Conservation (phyloP, 805 yeast species). For the Zygosaccharomyces lentus region DNA sequence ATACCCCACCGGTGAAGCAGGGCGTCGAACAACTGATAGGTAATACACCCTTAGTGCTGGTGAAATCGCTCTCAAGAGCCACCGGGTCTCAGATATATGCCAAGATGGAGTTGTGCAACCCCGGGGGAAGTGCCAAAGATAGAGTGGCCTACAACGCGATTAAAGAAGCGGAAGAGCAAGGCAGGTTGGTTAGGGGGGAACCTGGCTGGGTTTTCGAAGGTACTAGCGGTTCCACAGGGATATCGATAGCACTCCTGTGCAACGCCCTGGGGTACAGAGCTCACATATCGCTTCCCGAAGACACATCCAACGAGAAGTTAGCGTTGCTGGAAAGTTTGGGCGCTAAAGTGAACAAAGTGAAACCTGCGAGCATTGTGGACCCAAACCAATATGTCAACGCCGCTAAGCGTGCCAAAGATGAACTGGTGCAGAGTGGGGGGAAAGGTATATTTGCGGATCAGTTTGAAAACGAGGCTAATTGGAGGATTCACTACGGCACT, state of each 20-base stretch:
- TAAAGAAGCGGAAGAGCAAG: conserved; percentile 56
- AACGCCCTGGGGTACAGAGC: conserved; percentile 84
- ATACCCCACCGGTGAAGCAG: conserved; percentile 34
- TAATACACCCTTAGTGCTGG: conserved; percentile 76
- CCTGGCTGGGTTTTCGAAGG: conserved; percentile 75
- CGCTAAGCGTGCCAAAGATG: conserved; percentile 65
- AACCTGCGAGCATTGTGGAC: conserved; percentile 94
- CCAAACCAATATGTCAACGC: conserved; percentile 88
- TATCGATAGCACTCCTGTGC: conserved; percentile 86
- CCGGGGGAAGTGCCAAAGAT: conserved; percentile 96
- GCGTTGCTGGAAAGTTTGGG: conserved; percentile 69
- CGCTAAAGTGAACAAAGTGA: conserved; percentile 77
- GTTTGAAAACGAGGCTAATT: conserved; percentile 87
- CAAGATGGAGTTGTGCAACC: conserved; percentile 78
- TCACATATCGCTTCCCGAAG: conserved; percentile 93
- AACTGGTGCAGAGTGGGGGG: conserved; percentile 35
- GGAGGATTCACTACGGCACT: conserved; percentile 74
- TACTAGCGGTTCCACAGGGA: conserved; percentile 95
- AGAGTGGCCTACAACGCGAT: conserved; percentile 87
- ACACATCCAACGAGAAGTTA: conserved; percentile 81
- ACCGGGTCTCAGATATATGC: conserved; percentile 86
- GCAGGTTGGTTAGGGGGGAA: conserved; percentile 58
- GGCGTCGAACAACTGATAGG: conserved; percentile 83
- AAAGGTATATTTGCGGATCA: conserved; percentile 88
- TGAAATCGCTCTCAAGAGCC: conserved; percentile 60